phyloP scores from a whole-genome alignment of 176 grass and related monocot genomes.

The Oryza glaberrima region DNA sequence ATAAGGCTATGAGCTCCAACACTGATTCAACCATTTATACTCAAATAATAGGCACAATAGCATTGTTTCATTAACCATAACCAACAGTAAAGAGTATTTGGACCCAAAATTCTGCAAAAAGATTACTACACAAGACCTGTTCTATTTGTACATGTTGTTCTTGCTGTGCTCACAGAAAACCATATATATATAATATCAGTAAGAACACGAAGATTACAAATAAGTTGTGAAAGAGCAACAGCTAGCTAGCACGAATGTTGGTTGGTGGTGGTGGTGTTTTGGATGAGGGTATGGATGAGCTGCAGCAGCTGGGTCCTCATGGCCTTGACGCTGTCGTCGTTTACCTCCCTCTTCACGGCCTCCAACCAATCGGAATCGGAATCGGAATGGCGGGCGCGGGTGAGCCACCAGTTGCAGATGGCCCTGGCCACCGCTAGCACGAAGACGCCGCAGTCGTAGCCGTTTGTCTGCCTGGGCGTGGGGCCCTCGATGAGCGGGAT shows the following conservation, averaged over 20 bases:
- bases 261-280: slow-evolving; percentile 22
- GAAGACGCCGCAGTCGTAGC: slow-evolving; percentile 59
- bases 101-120: not conserved
- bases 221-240: not conserved
- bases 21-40: slow-evolving; percentile 15
- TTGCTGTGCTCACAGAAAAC: not conserved
- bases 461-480: not conserved
- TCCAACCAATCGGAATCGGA: slow-evolving; percentile 56
- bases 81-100: not conserved
- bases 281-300: slow-evolving; percentile 59
- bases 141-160: not conserved
- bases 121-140: not conserved
- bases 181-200: not conserved
- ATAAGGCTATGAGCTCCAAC: not conserved
- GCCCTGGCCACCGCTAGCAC: slow-evolving; percentile 66
- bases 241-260: not conserved
- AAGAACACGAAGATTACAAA: not conserved
- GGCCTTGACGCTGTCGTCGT: slow-evolving; percentile 42
- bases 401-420: slow-evolving; percentile 63
- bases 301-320: slow-evolving; percentile 21
- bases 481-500: slow-evolving; percentile 60
- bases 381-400: not conserved
- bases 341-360: slow-evolving; percentile 40
- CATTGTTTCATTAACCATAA: not conserved
- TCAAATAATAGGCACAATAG: not conserved